Evolutionary conservation across 305 asterid genomes (phyloP), one percentile per base, ranked within the genome.

Genomic region (Fraxinus xanthoxyloides): DNA sequence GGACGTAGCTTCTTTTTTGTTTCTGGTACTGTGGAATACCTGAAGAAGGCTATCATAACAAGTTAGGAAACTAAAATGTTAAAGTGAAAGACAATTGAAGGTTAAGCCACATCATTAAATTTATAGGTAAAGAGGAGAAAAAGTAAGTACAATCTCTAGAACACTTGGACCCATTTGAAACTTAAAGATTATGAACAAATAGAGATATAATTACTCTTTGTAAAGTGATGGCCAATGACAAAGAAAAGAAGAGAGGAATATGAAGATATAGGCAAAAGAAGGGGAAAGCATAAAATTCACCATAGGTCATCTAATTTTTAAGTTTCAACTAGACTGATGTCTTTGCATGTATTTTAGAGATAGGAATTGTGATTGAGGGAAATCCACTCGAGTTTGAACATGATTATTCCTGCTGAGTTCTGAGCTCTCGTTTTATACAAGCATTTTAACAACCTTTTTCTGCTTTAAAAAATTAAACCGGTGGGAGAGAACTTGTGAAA

Each of bases 21-120:
- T 77, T 86, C 79, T 38, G 94, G 72, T 67, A 86, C 76, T 43
- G 95, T 87, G 31, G 94, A 90, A 88, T 89, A 91, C 92, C 99
- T 93, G 99, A 85, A 90, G 91, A 83, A 79, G 86, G 90, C 96
- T 90, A 90, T 84, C 94, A 81, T 81, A 74, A 82, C 85, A 90
- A 89, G 90, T 91, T 81, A 90, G 91, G 87, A 82, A 85, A 76
- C 81, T 78, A 77, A 38, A 84, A 77, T 65, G 75, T 84, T 56
- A 72, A 80, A 65, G 51, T 61, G 84, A 59, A 31, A 67, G 36
- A 77, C 69, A 83, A 38, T 32, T 40, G 56, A 34, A 15, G 70
- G 30, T 35, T 54, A 83, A 84, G 82, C 77, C 48, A 83, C 70
- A 40, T 72, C 15, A 77, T 59, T 65, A 65, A 26, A 65, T 69